Base-by-base conservation (phyloP, 495 filamentous ascomycete genomes). In the Aspergillus affinis region DNA sequence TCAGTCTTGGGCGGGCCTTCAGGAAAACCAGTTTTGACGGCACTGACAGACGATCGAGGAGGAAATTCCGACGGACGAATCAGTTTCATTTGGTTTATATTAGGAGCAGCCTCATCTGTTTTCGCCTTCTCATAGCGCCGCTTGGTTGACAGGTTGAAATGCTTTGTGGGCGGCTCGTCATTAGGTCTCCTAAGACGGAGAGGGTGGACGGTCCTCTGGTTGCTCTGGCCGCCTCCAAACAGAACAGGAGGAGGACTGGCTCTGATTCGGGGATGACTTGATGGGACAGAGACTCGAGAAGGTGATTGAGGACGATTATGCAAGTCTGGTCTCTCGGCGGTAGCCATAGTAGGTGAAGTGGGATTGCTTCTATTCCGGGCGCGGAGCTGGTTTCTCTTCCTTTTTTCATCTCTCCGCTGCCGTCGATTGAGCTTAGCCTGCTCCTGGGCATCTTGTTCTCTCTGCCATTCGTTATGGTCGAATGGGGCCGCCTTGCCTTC, bases 401-500 rank as follows among this genome's bases (percentile, higher is more conserved):
- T 59, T 70, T 84, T 84, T 13, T 59, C 73, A 59, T 78, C 76
- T 36, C 84, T 75, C 54, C 75, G 81, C 53, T 59, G 66, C 54
- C 78, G 81, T n/a, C 85, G 75, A 6, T 76, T 64, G 2, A 61
- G 48, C 23, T 72, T 76, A 18, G 73, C 75, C 6, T 66, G 30
- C 6, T 63, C 36, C 3, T 67, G 41, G 23, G 59, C 58, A 1
- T 61, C n/a, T 15, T 72, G 12, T 20, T 74, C 70, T 12, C 61
- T 69, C 15, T 84, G 55, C 58, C 71, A 88, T 15, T 48, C 63
- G 13, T 71, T 64, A 5, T 88, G 23, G 61, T 89, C 77, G 60
- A 87, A 89, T 0, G 64, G 58, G 23, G 66, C 15, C 3, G 65
- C 54, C 5, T 69, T 68, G 3, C 84, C 84, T 4, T 62, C 66